Conservation (phyloP, 2,329 filamentous ascomycete species). For the Ambrosiella cleistominuta region DNA sequence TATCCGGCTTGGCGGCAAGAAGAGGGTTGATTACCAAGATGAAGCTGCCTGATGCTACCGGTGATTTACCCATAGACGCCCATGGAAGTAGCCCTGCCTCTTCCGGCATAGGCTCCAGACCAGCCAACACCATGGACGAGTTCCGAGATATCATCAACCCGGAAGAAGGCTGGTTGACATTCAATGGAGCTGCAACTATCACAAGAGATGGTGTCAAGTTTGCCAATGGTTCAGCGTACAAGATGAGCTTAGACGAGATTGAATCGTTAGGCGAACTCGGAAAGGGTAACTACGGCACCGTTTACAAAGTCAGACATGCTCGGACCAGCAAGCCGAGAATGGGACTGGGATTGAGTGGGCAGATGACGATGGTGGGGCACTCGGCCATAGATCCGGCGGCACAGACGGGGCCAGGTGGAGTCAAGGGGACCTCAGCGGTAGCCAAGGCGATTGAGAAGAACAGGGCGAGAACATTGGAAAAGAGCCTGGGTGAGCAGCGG, state of each 20-base stretch:
- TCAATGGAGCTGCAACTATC: constrained; percentile 81
- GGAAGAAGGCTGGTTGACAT: constrained; percentile 77
- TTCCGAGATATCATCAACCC: constrained; percentile 73
- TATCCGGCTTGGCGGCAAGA: constrained; percentile 45
- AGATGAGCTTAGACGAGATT: constrained; percentile 88
- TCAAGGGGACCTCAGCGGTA: constrained; percentile 9
- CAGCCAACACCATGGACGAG: constrained; percentile 34
- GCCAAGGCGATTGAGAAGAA: constrained; percentile 14
- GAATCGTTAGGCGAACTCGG: constrained; percentile 85
- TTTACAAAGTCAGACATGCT: constrained; percentile 87
- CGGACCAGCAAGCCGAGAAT: constrained; percentile 42
- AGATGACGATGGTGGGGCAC: constrained; percentile 22
- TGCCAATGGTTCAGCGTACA: constrained; percentile 73
- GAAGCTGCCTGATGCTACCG: constrained; percentile 2
- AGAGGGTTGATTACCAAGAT: constrained; percentile 36
- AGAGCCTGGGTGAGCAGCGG: not conserved
- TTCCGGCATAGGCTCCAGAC: too few relatives aligned
- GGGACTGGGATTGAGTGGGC: constrained; percentile 37
- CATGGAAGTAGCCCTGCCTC: not conserved
- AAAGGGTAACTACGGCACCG: constrained; percentile 95
- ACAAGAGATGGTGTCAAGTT: constrained; percentile 86
- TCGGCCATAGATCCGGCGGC: constrained; percentile 21
- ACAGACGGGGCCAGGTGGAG: not conserved
- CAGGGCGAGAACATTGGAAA: not conserved
- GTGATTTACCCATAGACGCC: constrained; percentile 11